These are phyloP conservation scores for Trichomonascaceae sp. DNA, from an alignment of 1,139 yeast genomes.

Conservation along the genomic window DNA sequence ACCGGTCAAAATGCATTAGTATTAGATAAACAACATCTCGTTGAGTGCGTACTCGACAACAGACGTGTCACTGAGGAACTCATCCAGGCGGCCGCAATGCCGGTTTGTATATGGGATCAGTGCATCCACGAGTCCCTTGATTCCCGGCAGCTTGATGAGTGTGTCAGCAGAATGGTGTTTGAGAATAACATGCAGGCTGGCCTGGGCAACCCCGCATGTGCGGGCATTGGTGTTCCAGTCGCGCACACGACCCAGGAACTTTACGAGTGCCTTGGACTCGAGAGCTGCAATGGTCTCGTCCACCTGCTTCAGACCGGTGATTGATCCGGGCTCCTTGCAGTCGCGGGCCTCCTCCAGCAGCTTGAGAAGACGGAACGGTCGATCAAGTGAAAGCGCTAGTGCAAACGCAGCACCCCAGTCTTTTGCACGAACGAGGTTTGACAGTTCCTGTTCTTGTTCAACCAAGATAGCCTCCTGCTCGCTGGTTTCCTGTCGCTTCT, in stretches of 20 bases:
- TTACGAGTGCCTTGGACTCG: slow-evolving; percentile 44
- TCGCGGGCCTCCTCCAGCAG: slow-evolving; percentile 16
- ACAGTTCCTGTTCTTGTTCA: slow-evolving; percentile 78
- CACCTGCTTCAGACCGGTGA: slow-evolving; percentile 48
- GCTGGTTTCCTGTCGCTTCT: slow-evolving; percentile 37
- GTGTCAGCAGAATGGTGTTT: slow-evolving; percentile 36
- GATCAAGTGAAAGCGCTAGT: slow-evolving; percentile 77
- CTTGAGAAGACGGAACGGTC: slow-evolving; percentile 35
- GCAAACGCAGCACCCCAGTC: slow-evolving; percentile 86
- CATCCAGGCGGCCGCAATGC: slow-evolving; percentile 66
- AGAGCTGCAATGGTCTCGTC: slow-evolving; percentile 53
- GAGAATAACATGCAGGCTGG: slow-evolving; percentile 52
- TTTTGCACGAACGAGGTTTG: slow-evolving; percentile 52
- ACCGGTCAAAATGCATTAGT: background rate
- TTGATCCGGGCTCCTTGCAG: slow-evolving; percentile 30
- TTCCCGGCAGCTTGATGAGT: slow-evolving; percentile 52
- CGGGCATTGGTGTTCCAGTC: slow-evolving; percentile 93
- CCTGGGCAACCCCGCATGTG: slow-evolving; percentile 70
- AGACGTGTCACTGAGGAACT: slow-evolving; percentile 70
- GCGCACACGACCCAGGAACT: slow-evolving; percentile 59
- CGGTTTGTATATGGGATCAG: slow-evolving; percentile 79
- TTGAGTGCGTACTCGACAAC: slow-evolving; percentile 73
- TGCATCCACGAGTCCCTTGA: slow-evolving; percentile 56
- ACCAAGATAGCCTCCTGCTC: slow-evolving; percentile 38
- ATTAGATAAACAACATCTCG: slow-evolving; percentile 28